phyloP scores from a whole-genome alignment of 176 grass and related monocot genomes.

The Lolium multiflorum region DNA sequence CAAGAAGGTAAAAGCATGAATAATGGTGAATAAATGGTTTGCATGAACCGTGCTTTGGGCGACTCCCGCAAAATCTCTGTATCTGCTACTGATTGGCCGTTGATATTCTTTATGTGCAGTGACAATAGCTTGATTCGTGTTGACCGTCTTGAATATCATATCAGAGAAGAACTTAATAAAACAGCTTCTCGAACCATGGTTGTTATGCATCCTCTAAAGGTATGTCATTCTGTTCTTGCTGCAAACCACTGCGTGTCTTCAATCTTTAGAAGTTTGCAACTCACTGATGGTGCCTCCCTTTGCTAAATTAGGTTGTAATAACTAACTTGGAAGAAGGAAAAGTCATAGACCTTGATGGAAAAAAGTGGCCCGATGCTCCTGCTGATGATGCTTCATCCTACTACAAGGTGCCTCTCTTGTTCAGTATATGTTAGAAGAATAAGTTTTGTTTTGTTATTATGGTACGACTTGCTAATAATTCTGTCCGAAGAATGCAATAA shows the following conservation, averaged over 20 bases:
- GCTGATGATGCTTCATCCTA: constrained; percentile 74
- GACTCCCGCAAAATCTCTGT: neutral
- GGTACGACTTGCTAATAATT: constrained; percentile 11
- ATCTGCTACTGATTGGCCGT: constrained; percentile 32
- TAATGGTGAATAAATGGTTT: neutral
- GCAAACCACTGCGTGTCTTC: constrained; percentile 13
- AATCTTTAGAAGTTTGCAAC: constrained; percentile 14
- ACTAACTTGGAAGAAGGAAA: constrained; percentile 88
- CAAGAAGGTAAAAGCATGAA: constrained; percentile 74
- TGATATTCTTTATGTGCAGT: constrained; percentile 60
- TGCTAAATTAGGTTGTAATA: constrained; percentile 79
- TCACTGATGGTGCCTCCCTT: constrained; percentile 9
- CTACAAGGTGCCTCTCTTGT: constrained; percentile 73
- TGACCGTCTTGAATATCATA: constrained; percentile 93
- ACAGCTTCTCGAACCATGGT: constrained; percentile 80
- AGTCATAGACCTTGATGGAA: constrained; percentile 87
- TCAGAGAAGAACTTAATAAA: constrained; percentile 97
- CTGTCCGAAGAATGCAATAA: neutral
- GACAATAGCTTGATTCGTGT: constrained; percentile 93
- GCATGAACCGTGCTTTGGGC: neutral
- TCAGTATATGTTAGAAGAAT: constrained; percentile 26
- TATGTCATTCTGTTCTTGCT: constrained; percentile 44
- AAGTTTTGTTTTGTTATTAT: neutral
- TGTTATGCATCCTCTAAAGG: constrained; percentile 92
- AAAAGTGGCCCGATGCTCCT: constrained; percentile 98